A percentile compares a stretch with the other conserved stretches of the same genome.
Conservation (phyloP, 2,329 filamentous ascomycete genomes). For the Domatiomyces globalis region DNA sequence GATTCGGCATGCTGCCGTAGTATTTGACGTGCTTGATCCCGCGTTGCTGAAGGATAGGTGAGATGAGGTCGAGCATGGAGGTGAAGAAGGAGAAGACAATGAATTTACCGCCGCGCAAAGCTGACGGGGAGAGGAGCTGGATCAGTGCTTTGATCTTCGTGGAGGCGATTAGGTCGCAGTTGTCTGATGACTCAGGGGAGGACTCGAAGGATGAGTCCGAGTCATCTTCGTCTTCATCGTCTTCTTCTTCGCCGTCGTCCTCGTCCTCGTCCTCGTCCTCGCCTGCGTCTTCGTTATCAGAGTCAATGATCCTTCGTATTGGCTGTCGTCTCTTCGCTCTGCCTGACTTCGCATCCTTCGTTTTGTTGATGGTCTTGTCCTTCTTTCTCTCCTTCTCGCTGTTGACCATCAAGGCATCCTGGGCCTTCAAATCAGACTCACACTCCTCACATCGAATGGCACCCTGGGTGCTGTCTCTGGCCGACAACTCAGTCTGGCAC, state of each 20-base stretch:
- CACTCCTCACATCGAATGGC: constrained; percentile 58
- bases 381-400: constrained; percentile 30
- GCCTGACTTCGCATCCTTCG: constrained; percentile 35
- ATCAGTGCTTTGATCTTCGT: constrained; percentile 86
- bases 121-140: constrained; percentile 44
- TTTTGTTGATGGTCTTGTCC: constrained; percentile 33
- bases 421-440: constrained; percentile 54
- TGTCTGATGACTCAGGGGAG: constrained; percentile 35
- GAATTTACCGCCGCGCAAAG: constrained; percentile 69
- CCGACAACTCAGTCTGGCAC: constrained; percentile 56
- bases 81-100: constrained; percentile 99
- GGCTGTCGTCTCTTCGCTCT: constrained; percentile 27
- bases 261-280: constrained; percentile 68
- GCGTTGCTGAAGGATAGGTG: constrained; percentile 68
- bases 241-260: constrained; percentile 26
- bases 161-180: constrained; percentile 39
- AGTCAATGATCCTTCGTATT: constrained; percentile 36
- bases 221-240: constrained; percentile 28
- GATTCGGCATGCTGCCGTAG: constrained; percentile 89
- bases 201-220: constrained; percentile 32
- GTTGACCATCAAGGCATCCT: constrained; percentile 26
- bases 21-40: constrained; percentile 75
- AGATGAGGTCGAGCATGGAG: constrained; percentile 90
- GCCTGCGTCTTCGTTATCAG: constrained; percentile 49
- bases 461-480: constrained; percentile 39